Evolutionary conservation across 83 land plant genomes (phyloP).

Genomic region (Picea engelmannii): DNA sequence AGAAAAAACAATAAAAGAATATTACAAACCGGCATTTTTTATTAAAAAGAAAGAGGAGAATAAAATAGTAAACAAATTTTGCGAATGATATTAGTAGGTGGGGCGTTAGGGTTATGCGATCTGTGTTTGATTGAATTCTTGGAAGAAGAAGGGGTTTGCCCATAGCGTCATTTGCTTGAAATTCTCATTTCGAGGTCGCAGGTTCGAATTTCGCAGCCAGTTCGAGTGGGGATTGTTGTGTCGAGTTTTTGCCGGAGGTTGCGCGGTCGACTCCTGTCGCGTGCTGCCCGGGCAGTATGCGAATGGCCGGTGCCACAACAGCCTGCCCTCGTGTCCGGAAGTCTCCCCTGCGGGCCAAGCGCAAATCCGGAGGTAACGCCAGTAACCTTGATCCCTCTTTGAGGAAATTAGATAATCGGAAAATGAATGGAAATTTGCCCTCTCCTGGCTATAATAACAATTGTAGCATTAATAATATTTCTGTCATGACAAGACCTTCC

Average conservation of each 20-base stretch:
- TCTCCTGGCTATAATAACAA: not conserved
- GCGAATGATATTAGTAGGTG: not conserved
- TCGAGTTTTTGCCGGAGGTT: not conserved
- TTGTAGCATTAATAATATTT: not conserved
- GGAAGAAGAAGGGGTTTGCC: too few relatives aligned
- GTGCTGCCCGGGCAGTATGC: not conserved
- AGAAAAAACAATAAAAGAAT: not conserved
- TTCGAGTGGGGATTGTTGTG: not conserved
- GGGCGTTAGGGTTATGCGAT: too few relatives aligned
- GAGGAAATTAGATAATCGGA: not conserved
- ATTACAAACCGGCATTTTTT: too few relatives aligned
- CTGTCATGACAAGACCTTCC: not conserved
- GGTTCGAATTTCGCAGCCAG: not conserved
- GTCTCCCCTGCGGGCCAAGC: not conserved
- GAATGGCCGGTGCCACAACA: not conserved
- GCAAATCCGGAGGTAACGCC: not conserved
- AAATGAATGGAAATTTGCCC: not conserved
- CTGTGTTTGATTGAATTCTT: not conserved
- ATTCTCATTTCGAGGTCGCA: not conserved
- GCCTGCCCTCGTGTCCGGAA: not conserved
- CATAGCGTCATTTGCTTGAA: too few relatives aligned
- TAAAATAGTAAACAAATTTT: not conserved
- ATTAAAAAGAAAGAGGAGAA: not conserved
- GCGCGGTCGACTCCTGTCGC: not conserved
- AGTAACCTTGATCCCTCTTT: not conserved